These are phyloP conservation scores for Saccharomyces hybrid DNA, from an alignment of 1,139 yeast genomes.

Conservation along the genomic window DNA sequence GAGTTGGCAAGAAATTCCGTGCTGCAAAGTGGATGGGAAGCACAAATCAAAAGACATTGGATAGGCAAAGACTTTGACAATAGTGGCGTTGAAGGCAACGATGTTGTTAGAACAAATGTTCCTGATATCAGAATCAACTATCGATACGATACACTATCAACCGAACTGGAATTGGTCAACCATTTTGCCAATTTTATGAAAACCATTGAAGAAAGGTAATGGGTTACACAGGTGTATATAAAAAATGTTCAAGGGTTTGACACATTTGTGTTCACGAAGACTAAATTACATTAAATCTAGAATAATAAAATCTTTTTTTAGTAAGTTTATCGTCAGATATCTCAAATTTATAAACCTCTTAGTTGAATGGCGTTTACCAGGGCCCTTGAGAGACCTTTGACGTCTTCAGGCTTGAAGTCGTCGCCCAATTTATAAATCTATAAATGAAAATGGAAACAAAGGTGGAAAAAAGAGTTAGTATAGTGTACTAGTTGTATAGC, in stretches of 20 bases:
- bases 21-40: conserved; percentile 87
- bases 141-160: conserved; percentile 70
- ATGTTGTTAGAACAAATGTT: conserved; percentile 88
- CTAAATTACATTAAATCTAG: background rate
- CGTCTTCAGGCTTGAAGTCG: conserved; percentile 14
- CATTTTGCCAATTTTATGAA: conserved; percentile 40
- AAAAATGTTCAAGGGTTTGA: background rate
- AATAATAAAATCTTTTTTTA: background rate
- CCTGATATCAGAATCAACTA: conserved; percentile 81
- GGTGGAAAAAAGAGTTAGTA: conserved; percentile 3
- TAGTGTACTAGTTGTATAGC: background rate
- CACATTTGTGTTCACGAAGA: background rate
- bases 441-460: conserved; percentile 1
- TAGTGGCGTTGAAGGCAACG: conserved; percentile 71
- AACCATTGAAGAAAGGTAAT: background rate
- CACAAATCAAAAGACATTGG: conserved; percentile 82
- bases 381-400: conserved; percentile 27
- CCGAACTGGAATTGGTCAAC: conserved; percentile 67
- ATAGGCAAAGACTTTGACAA: conserved; percentile 61
- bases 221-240: background rate
- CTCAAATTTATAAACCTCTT: conserved; percentile 25
- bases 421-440: conserved; percentile 26
- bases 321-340: background rate
- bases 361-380: conserved; percentile 33
- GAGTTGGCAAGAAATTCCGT: conserved; percentile 83